Evolutionary conservation across 1,284 basidiomycete genomes (phyloP).

Genomic region (Cryptococcus sp.): DNA sequence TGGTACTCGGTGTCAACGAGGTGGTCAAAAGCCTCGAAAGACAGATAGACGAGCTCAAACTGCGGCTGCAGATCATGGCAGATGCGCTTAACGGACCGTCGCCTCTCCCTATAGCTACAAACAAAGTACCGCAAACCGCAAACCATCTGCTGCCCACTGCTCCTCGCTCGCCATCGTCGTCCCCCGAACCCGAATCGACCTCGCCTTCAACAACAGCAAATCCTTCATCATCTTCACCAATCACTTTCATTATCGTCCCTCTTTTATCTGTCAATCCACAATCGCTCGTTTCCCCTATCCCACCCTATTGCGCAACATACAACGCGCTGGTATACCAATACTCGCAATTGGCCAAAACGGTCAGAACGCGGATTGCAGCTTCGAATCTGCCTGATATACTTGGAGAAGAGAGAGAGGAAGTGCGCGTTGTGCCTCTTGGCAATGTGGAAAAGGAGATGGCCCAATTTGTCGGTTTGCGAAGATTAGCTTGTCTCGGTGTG

Average conservation of each 20-base stretch:
- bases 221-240: constrained; percentile 7
- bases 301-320: constrained; percentile 45
- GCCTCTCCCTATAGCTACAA: background rate
- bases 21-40: constrained; percentile 73
- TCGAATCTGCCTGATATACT: constrained; percentile 13
- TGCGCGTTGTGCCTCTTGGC: constrained; percentile 68
- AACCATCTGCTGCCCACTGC: constrained; percentile 33
- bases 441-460: constrained; percentile 69
- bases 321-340: constrained; percentile 46
- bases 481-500: constrained; percentile 69
- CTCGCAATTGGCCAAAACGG: constrained; percentile 27
- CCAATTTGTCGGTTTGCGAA: constrained; percentile 64
- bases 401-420: constrained; percentile 31
- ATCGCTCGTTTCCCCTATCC: constrained; percentile 42
- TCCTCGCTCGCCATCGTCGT: constrained; percentile 20
- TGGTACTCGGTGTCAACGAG: constrained; percentile 74
- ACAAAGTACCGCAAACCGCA: background rate
- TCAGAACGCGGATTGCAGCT: constrained; percentile 22
- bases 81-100: constrained; percentile 41
- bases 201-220: background rate
- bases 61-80: constrained; percentile 34
- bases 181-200: constrained; percentile 3
- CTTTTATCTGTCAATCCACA: constrained; percentile 42
- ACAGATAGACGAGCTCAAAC: constrained; percentile 55
- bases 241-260: constrained; percentile 42